These are phyloP conservation scores for Pogostemon cablin DNA, from an alignment of 257 asterid genomes.

Conservation along the genomic window DNA sequence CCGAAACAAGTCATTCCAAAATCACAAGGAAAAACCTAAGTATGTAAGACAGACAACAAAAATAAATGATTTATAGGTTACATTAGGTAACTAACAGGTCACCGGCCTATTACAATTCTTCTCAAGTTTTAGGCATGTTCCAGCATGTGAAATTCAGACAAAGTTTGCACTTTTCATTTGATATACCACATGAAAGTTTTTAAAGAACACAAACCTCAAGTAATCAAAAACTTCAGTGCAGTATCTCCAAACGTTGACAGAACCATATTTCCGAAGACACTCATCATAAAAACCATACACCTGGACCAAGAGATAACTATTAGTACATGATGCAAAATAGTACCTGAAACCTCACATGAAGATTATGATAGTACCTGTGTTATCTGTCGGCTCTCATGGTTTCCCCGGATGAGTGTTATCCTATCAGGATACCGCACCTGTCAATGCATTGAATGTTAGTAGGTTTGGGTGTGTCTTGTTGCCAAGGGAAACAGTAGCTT, in stretches of 20 bases:
- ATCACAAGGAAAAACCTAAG: neutral
- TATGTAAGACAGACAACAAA: neutral
- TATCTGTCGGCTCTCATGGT: conserved; percentile 98
- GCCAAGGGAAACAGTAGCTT: neutral
- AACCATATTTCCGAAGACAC: conserved; percentile 94
- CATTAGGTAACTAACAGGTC: neutral
- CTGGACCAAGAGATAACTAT: conserved; percentile 46
- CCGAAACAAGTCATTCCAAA: conserved; percentile 20
- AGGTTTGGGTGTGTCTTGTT: conserved; percentile 9
- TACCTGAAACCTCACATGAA: conserved; percentile 27
- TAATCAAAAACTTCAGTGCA: conserved; percentile 98
- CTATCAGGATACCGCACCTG: conserved; percentile 98
- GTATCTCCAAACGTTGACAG: conserved; percentile 97
- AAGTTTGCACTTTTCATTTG: conserved; percentile 10
- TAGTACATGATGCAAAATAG: conserved; percentile 19
- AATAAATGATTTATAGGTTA: conserved; percentile 12
- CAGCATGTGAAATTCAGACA: conserved; percentile 23
- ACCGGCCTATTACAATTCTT: too few relatives aligned
- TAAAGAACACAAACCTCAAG: conserved; percentile 63
- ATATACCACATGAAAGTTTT: conserved; percentile 20
- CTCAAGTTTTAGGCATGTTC: neutral
- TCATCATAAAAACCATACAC: conserved; percentile 99
- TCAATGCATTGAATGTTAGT: conserved; percentile 37
- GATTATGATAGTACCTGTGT: conserved; percentile 73
- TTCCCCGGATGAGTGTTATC: conserved; percentile 94